phyloP scores from a whole-genome alignment of 2,329 filamentous ascomycete genomes.

The Aspergillus nomiae region DNA sequence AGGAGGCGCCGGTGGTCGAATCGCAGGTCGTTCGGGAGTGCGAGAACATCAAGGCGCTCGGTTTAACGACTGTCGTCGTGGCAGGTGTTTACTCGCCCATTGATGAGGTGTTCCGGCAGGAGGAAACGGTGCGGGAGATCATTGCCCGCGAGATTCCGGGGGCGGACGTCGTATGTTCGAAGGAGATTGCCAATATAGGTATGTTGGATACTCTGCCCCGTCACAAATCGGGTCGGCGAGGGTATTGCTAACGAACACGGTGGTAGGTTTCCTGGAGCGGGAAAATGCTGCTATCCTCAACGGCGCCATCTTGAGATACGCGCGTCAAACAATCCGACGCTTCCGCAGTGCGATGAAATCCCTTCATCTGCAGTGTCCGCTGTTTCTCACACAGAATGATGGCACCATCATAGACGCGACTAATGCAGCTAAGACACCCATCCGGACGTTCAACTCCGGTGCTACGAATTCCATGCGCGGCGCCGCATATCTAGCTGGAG shows the following conservation, averaged over 20 bases:
- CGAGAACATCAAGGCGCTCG: not conserved
- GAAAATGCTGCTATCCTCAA: conserved; percentile 57
- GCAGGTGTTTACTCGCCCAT: not conserved
- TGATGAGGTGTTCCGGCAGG: not conserved
- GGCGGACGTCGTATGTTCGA: not conserved
- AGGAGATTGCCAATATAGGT: not conserved
- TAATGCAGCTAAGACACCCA: conserved; percentile 51
- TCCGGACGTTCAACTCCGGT: conserved; percentile 54
- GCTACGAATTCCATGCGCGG: conserved; percentile 58
- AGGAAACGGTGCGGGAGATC: not conserved
- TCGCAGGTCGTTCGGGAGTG: not conserved
- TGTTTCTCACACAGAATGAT: conserved; percentile 57
- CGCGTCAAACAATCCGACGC: no score
- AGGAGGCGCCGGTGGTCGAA: not conserved
- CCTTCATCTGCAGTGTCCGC: conserved; percentile 40
- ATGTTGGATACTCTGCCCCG: not conserved
- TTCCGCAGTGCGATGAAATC: conserved; percentile 51
- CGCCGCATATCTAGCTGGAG: not conserved
- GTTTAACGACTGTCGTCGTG: not conserved
- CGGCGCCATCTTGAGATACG: conserved; percentile 47
- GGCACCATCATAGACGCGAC: conserved; percentile 52
- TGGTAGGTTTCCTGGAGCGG: conserved; percentile 48
- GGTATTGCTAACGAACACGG: not conserved
- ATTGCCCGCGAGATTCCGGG: not conserved
- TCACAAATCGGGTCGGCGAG: conserved; percentile 43